A percentile compares a stretch with the other conserved stretches of the same genome.
These are phyloP conservation scores for Pistacia vera DNA, from an alignment of 345 rosid genomes.

Conservation along the genomic window DNA sequence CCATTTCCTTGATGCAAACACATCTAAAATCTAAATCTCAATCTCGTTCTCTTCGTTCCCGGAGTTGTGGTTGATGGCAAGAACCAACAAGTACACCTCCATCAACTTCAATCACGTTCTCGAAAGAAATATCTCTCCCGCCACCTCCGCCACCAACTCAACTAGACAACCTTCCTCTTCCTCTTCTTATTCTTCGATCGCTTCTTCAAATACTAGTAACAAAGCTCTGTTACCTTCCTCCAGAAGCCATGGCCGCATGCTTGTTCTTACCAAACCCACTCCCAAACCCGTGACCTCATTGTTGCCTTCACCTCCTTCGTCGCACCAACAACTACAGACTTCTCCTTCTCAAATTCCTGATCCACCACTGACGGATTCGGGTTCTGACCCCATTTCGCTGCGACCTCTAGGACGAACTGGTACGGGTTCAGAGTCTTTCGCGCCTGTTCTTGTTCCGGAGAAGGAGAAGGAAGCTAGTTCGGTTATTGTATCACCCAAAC, in stretches of 20 bases:
- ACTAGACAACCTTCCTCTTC: constrained; percentile 30
- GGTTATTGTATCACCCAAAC: constrained; percentile 40
- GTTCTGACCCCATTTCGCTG: constrained; percentile 54
- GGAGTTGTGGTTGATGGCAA: constrained; percentile 68
- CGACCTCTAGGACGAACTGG: constrained; percentile 68
- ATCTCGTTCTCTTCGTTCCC: neutral
- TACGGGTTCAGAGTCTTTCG: constrained; percentile 19
- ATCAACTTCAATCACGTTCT: constrained; percentile 75
- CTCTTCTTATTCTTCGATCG: constrained; percentile 49
- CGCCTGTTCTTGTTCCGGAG: constrained; percentile 33
- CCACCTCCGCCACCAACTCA: constrained; percentile 22
- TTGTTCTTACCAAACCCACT: constrained; percentile 74
- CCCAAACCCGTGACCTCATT: constrained; percentile 46
- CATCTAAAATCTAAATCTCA: neutral
- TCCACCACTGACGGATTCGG: constrained; percentile 27
- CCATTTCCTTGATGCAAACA: neutral
- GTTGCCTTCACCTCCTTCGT: constrained; percentile 29
- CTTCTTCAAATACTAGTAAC: constrained; percentile 19
- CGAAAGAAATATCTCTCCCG: constrained; percentile 43
- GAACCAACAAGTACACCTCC: constrained; percentile 72
- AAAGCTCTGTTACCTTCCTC: constrained; percentile 29
- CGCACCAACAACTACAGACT: constrained; percentile 21
- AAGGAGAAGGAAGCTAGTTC: constrained; percentile 24
- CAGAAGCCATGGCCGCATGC: constrained; percentile 82
- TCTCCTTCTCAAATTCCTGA: constrained; percentile 20